These are phyloP conservation scores for Pseudoturritis turrita DNA, from an alignment of 345 rosid genomes.

Conservation along the genomic window DNA sequence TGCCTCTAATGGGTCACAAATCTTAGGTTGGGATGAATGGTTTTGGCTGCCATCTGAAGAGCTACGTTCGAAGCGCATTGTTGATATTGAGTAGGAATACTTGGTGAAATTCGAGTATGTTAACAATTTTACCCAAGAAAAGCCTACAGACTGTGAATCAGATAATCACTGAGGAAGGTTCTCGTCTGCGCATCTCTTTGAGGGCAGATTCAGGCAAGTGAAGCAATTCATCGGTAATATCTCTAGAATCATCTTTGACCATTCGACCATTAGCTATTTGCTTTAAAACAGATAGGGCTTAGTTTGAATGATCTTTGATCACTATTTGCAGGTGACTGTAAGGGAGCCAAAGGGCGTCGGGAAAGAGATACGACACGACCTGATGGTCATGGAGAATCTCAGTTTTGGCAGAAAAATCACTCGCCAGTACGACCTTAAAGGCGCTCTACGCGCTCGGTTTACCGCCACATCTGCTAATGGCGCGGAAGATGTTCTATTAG, in stretches of 20 bases:
- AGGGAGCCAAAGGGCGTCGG: constrained; percentile 76
- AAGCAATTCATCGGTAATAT: no score
- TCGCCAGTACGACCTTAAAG: constrained; percentile 95
- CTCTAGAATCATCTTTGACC: background rate
- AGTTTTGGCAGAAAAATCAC: constrained; percentile 60
- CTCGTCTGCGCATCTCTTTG: constrained; percentile 69
- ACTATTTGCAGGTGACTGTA: constrained; percentile 55
- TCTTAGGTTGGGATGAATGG: constrained; percentile 64
- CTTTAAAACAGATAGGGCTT: background rate
- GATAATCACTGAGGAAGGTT: constrained; percentile 68
- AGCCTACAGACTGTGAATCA: constrained; percentile 44
- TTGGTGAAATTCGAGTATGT: constrained; percentile 47
- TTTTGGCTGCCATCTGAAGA: constrained; percentile 81
- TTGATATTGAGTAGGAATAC: constrained; percentile 57
- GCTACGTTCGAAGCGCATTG: constrained; percentile 47
- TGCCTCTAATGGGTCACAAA: constrained; percentile 34
- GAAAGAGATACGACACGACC: constrained; percentile 76
- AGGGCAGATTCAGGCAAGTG: no score
- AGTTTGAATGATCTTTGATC: constrained; percentile 7
- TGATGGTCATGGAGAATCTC: constrained; percentile 99
- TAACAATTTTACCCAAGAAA: constrained; percentile 37
- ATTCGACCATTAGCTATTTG: background rate
- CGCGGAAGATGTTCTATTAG: constrained; percentile 75
- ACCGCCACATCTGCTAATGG: constrained; percentile 50
- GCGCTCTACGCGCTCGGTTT: constrained; percentile 73